phyloP scores from a whole-genome alignment of 108 stramenopile species.

The Ochromonas danica region DNA sequence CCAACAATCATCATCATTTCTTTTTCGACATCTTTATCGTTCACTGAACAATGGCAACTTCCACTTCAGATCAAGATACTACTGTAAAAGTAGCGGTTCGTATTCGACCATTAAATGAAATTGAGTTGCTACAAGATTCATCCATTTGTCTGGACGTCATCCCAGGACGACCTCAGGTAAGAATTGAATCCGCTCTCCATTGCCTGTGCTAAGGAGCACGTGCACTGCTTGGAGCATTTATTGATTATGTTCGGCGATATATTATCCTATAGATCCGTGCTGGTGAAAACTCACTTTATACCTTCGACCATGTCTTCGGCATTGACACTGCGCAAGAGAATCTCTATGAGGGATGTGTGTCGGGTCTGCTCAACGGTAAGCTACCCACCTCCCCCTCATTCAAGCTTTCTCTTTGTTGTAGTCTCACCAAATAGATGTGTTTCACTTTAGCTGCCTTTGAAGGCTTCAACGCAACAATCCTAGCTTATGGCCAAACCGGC shows the following conservation, averaged over 20 bases:
- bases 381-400: no score
- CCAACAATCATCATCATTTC: no score
- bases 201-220: no score
- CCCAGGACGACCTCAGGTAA: constrained; percentile 12
- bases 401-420: no score
- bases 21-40: no score
- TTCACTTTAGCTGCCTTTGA: constrained; percentile 20
- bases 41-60: no score
- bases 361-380: constrained; percentile 31
- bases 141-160: constrained; percentile 23
- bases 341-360: constrained; percentile 40
- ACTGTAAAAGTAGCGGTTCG: constrained; percentile 76
- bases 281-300: neutral
- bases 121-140: constrained; percentile 56
- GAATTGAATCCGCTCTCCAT: neutral
- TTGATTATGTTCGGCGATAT: neutral
- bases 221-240: no score
- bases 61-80: no score
- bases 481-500: constrained; percentile 47
- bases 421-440: no score
- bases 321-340: constrained; percentile 11
- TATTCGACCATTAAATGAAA: constrained; percentile 80
- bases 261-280: neutral
- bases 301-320: constrained; percentile 41
- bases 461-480: constrained; percentile 47